Evolutionary conservation across 306 rosid genomes (phyloP), one percentile per base, ranked within the genome.

Genomic region (Geum urbanum): DNA sequence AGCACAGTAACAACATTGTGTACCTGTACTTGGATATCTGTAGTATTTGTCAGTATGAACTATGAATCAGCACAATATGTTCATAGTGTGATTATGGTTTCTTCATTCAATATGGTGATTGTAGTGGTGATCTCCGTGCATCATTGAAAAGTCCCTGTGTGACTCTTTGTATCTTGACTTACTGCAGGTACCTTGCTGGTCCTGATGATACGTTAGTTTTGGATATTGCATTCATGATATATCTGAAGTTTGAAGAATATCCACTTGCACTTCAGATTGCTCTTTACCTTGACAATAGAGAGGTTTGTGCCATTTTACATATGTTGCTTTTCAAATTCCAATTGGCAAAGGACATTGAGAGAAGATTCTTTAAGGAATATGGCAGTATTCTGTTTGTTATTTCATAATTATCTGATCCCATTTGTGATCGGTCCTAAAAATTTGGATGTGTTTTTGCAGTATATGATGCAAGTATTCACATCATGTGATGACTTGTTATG

Each of bases 211-310:
- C 78, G 88, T 62, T 91, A 72, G 99, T 90, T 70, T 72, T 84
- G 88, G 97, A 91, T 88, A 87, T 91, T 70, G 97, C 99, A 37
- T 87, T 82, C 74, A 58, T 72, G 79, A 87, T 89, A 67, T 83
- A 95, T 82, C 72, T 80, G 46, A 86, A 91, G 76, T 95, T 89
- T 85, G 90, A 87, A 79, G 95, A 95, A 76, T 95, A 84, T 82
- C 79, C 96, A 40, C 84, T 82, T 80, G 97, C 99, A 2, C 92
- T 95, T 74, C 97, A 84, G 84, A 89, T 91, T 75, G 99, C 99
- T 3, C 80, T 95, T 64, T 87, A 75, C 79, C 85, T 91, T 70
- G 95, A 87, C 74, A 95, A 95, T 76, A 20, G 76, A 85, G 84
- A 78, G 97, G 99, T 95, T 59, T 71, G 83, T 58, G 54, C 72